A percentile compares a stretch with the other conserved stretches of the same genome.
Conservation (phyloP, 73 alveolate genomes). For the Breviolum minutum region DNA sequence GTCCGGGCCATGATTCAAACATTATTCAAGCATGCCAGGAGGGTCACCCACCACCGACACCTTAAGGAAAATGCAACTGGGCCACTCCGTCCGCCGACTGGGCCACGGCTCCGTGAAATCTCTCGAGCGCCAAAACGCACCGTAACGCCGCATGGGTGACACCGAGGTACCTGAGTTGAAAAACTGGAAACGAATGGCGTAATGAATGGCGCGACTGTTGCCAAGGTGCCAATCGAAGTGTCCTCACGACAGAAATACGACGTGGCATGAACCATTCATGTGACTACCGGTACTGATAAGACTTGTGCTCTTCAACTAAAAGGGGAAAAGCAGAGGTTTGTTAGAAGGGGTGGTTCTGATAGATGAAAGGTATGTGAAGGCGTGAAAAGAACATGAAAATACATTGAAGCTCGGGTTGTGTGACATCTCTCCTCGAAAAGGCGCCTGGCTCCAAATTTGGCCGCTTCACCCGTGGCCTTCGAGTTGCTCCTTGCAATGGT, state of each 20-base stretch:
- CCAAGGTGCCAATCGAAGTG: slow-evolving; percentile 10
- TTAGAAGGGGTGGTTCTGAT: too few relatives aligned
- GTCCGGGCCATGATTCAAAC: too few relatives aligned
- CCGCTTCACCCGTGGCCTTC: slow-evolving; percentile 9
- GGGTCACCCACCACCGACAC: too few relatives aligned
- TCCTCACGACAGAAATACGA: not conserved
- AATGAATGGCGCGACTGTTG: not conserved
- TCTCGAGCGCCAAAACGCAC: slow-evolving; percentile 25
- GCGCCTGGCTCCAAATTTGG: slow-evolving; percentile 57
- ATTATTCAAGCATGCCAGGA: too few relatives aligned
- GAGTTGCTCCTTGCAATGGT: slow-evolving; percentile 12
- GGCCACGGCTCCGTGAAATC: slow-evolving; percentile 39
- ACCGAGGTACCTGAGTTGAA: slow-evolving; percentile 40
- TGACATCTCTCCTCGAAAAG: slow-evolving; percentile 31
- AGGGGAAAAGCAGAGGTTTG: too few relatives aligned
- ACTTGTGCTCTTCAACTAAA: too few relatives aligned
- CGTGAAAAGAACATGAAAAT: too few relatives aligned
- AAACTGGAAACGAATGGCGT: not conserved
- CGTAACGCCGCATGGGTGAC: slow-evolving; percentile 92
- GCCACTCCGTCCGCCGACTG: slow-evolving; percentile 41
- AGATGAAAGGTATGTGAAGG: too few relatives aligned
- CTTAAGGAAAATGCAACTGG: not conserved
- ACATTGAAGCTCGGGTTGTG: too few relatives aligned
- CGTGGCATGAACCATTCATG: too few relatives aligned
- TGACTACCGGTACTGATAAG: too few relatives aligned